A percentile compares a stretch with the other conserved stretches of the same genome.
Evolutionary conservation across 2,329 filamentous ascomycete genomes (phyloP).

Genomic region (Colletotrichum magnum): DNA sequence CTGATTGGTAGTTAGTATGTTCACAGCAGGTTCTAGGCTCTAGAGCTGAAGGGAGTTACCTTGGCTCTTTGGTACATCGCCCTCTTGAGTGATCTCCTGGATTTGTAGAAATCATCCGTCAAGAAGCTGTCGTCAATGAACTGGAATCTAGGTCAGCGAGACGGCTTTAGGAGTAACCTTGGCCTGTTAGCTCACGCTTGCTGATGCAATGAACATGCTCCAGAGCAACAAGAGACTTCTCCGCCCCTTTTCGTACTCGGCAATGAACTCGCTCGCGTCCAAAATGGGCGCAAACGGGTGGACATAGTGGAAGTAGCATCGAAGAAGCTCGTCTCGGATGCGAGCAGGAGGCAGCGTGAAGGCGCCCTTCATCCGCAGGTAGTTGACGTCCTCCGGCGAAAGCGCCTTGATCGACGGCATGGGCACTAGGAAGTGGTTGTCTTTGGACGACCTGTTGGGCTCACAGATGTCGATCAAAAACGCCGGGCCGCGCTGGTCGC

Average conservation of each 20-base stretch:
- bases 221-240: conserved; percentile 44
- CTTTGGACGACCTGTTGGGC: conserved; percentile 25
- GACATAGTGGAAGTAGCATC: conserved; percentile 45
- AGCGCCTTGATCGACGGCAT: conserved; percentile 34
- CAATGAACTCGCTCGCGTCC: conserved; percentile 42
- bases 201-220: conserved; percentile 50
- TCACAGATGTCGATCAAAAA: conserved; percentile 34
- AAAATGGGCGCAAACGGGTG: conserved; percentile 46
- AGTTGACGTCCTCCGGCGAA: conserved; percentile 32
- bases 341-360: conserved; percentile 40
- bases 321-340: conserved; percentile 40
- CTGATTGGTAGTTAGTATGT: neutral
- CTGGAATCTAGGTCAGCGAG: neutral
- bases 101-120: conserved; percentile 40
- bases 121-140: conserved; percentile 24
- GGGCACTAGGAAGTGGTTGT: conserved; percentile 32
- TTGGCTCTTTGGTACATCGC: conserved; percentile 55
- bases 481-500: conserved; percentile 27
- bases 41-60: conserved; percentile 29
- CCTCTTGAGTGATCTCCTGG: conserved; percentile 53
- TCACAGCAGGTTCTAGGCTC: neutral
- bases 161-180: rapidly evolving
- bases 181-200: conserved; percentile 46
- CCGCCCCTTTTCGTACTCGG: conserved; percentile 26
- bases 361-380: conserved; percentile 36